Base-by-base conservation (phyloP, 1,284 basidiomycete species). In the Sparassis latifolia region DNA sequence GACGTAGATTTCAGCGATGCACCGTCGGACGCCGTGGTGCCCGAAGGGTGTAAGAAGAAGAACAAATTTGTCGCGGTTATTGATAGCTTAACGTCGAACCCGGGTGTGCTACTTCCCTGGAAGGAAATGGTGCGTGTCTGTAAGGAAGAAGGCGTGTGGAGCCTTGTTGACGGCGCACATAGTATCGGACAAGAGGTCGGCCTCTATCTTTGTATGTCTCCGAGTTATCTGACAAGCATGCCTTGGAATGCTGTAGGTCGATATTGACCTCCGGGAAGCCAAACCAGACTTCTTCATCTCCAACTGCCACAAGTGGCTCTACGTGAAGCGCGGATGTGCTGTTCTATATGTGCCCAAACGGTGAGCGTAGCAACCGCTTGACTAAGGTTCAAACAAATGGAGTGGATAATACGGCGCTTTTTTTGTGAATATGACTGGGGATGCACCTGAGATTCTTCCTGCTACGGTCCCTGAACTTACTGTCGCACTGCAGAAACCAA, bases 261-360 rank as follows among this genome's bases (percentile, higher is more conserved):
- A 78, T 44, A 71, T 92, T 48, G 76, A 92, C 62, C 58, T 92
- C 43, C 72, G 71, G 6, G 68, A 74, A 45, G 69, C 73, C 0
- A 71, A 76, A 52, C 86, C 87, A 6, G 91, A 94, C 66, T 92
- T 92, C 63, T 92, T 84, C 80, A 71, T 89, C 20, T 84, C 87
- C 2, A 92, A 91, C 62, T 86, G 83, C 57, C 88, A 92, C 70
- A 94, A 93, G 65, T 93, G 92, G 91, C 68, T 93, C 2, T 82
- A 72, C 56, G 78, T 81, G 4, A 89, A 91, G 63, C 77, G 91
- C 5, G 75, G 79, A 5, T 82, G 78, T 48, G 86, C 89, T 0
- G 70, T 88, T 10, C 69, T 95, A 30, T 95, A 94, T 65, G 84
- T 89, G 2, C 85, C 92, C 0, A 76, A 77, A 57, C 73, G 87